Evolutionary conservation across 306 rosid genomes (phyloP).

Genomic region (Citrullus amarus): DNA sequence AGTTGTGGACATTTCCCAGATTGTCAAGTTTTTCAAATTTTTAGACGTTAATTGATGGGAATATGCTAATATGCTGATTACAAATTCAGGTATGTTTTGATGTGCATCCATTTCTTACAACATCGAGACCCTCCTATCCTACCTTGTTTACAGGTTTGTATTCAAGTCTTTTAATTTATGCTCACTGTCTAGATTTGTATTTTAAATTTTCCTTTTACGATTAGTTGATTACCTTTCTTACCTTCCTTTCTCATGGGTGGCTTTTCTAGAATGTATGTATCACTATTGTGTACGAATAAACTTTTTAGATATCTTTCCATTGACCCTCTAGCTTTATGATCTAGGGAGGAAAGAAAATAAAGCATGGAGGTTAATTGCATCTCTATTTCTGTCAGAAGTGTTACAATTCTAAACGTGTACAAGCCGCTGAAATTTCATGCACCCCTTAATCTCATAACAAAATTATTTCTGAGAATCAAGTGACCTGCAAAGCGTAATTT

Average conservation of each 20-base stretch:
- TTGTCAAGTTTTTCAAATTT: not conserved
- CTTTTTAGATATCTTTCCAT: not conserved
- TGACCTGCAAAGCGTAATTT: not conserved
- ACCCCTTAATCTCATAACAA: not conserved
- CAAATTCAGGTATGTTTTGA: slow-evolving; percentile 86
- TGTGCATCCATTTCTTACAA: slow-evolving; percentile 95
- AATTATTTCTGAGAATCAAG: not conserved
- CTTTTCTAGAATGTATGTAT: not conserved
- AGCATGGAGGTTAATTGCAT: not conserved
- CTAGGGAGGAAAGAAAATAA: not conserved
- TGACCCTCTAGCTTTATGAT: not conserved
- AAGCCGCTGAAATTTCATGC: not conserved
- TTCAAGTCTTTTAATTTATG: not conserved
- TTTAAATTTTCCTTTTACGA: not conserved
- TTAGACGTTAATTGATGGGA: not conserved
- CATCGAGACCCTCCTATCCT: slow-evolving; percentile 76
- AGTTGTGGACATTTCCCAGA: not conserved
- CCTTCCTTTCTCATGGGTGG: not conserved
- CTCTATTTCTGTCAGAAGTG: not conserved
- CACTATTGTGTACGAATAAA: not conserved
- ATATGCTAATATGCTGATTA: slow-evolving; percentile 11
- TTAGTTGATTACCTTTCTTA: not conserved
- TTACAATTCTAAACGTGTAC: not conserved
- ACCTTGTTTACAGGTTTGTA: slow-evolving; percentile 89
- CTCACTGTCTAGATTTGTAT: not conserved